These are phyloP conservation scores for Mallotus nudiflorus DNA, from an alignment of 345 rosid genomes.

Conservation along the genomic window DNA sequence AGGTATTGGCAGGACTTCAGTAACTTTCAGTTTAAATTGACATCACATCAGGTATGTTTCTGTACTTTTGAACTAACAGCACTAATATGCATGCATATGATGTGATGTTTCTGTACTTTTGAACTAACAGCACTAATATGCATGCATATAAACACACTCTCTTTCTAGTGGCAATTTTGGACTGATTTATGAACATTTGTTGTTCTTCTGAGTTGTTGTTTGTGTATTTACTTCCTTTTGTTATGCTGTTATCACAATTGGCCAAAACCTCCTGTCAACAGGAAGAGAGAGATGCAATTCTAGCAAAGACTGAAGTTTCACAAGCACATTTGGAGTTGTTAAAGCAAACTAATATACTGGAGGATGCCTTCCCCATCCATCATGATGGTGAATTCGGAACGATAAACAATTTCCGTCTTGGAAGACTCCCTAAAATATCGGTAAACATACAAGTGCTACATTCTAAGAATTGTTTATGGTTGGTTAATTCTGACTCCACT, in stretches of 20 bases:
- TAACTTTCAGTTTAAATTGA: slow-evolving; percentile 87
- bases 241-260: slow-evolving; percentile 1
- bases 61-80: background rate
- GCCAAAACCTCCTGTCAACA: slow-evolving; percentile 32
- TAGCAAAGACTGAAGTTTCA: slow-evolving; percentile 91
- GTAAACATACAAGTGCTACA: slow-evolving; percentile 37
- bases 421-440: slow-evolving; percentile 85
- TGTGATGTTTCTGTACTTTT: slow-evolving; percentile 14
- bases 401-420: slow-evolving; percentile 95
- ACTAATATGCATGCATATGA: too few species aligned
- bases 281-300: slow-evolving; percentile 97
- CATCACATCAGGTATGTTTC: slow-evolving; percentile 75
- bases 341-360: slow-evolving; percentile 79
- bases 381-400: slow-evolving; percentile 99
- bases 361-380: slow-evolving; percentile 91
- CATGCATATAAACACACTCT: background rate
- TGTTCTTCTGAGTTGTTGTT: background rate
- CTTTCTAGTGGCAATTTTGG: background rate
- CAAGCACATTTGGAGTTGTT: slow-evolving; percentile 95
- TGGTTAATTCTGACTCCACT: background rate
- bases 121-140: background rate
- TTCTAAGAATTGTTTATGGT: background rate
- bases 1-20: slow-evolving; percentile 99
- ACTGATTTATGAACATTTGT: background rate
- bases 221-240: slow-evolving; percentile 1